phyloP scores from a whole-genome alignment of 305 asterid genomes.

The Nicotiana rustica region DNA sequence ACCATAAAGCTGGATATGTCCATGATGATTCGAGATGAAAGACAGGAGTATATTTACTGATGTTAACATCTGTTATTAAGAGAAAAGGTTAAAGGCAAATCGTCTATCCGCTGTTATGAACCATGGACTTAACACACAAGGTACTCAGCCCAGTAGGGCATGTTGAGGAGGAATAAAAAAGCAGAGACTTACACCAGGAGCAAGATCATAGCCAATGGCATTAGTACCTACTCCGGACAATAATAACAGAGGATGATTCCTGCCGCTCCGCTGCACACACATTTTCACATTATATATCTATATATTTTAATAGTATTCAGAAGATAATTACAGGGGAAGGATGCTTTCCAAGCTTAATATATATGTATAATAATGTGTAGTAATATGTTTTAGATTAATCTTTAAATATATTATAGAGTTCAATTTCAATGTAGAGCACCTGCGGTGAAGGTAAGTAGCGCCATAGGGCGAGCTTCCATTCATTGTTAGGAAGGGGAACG shows the following conservation, averaged over 20 bases:
- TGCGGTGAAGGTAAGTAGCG: conserved; percentile 81
- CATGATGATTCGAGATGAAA: neutral
- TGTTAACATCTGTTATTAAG: neutral
- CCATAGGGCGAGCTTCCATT: conserved; percentile 91
- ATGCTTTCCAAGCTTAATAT: too few species aligned
- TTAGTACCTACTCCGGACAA: conserved; percentile 93
- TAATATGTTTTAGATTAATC: conserved; percentile 12
- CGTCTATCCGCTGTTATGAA: neutral
- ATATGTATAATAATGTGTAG: neutral
- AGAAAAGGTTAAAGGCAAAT: neutral
- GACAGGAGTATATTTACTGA: neutral
- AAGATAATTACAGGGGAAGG: too few species aligned
- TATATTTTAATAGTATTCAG: neutral
- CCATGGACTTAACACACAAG: neutral
- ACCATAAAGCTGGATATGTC: too few species aligned
- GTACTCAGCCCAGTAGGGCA: too few species aligned
- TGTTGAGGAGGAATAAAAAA: conserved; percentile 14
- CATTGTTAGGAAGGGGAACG: conserved; percentile 68
- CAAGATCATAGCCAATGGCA: conserved; percentile 93
- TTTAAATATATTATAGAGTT: neutral
- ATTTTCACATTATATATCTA: conserved; percentile 16
- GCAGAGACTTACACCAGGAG: conserved; percentile 70
- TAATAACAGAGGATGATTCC: conserved; percentile 87
- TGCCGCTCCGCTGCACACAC: conserved; percentile 20
- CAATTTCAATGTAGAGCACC: conserved; percentile 46